Conservation (phyloP, 202 grass and related monocot species). For the Schoenoplectus tabernaemontani region DNA sequence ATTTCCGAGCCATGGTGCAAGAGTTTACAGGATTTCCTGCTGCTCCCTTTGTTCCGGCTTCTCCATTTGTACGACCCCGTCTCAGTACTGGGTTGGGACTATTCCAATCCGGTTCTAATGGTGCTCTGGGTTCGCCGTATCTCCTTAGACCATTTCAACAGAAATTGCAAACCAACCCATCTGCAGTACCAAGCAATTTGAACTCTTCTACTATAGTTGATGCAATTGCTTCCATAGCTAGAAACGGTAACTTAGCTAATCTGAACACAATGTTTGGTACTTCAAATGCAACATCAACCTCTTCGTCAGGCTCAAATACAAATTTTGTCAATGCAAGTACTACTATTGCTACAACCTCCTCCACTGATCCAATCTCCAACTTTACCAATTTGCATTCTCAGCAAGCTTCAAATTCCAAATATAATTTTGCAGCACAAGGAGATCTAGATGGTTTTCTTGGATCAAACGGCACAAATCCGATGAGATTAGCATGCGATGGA, state of each 20-base stretch:
- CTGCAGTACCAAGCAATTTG: not conserved
- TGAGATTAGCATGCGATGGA: not conserved
- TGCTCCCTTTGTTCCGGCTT: slow-evolving; percentile 52
- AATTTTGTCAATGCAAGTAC: slow-evolving; percentile 27
- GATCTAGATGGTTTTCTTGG: slow-evolving; percentile 4
- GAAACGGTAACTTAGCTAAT: not conserved
- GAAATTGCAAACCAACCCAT: slow-evolving; percentile 15
- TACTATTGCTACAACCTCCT: slow-evolving; percentile 14
- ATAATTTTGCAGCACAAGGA: slow-evolving; percentile 4
- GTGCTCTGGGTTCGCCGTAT: not conserved
- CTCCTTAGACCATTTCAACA: slow-evolving; percentile 13
- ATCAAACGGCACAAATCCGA: slow-evolving; percentile 4
- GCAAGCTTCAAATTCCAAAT: slow-evolving; percentile 11
- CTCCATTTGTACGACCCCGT: slow-evolving; percentile 42
- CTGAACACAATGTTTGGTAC: slow-evolving; percentile 14
- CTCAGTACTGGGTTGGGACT: slow-evolving; percentile 22
- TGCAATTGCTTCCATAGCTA: slow-evolving; percentile 24
- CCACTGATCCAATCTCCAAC: slow-evolving; percentile 14
- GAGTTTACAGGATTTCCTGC: slow-evolving; percentile 95
- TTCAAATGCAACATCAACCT: slow-evolving; percentile 25
- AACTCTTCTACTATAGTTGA: slow-evolving; percentile 15
- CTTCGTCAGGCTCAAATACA: slow-evolving; percentile 21
- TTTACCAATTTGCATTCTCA: slow-evolving; percentile 20
- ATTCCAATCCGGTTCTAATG: slow-evolving; percentile 13
- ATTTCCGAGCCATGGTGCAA: slow-evolving; percentile 98